These are phyloP conservation scores for Cinchona pubescens DNA, from an alignment of 257 asterid species.

Conservation along the genomic window DNA sequence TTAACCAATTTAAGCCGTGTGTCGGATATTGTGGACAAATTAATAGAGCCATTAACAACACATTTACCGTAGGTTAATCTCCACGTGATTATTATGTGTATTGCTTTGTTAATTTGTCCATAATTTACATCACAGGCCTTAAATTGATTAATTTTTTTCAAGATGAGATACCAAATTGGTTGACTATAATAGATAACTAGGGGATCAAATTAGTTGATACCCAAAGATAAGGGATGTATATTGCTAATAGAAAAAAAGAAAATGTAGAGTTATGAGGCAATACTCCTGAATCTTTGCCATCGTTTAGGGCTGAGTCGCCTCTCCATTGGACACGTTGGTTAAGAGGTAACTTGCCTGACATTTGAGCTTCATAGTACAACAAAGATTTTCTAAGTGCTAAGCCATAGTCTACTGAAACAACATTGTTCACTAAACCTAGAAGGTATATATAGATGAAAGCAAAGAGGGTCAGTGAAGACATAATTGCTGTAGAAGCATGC, in stretches of 20 bases:
- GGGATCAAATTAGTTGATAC: no score
- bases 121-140: no score
- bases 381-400: conserved; percentile 52
- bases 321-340: conserved; percentile 56
- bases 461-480: conserved; percentile 3
- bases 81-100: no score
- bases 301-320: conserved; percentile 54
- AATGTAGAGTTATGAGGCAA: not conserved
- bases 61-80: no score
- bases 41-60: no score
- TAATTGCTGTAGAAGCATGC: not conserved
- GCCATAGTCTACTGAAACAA: conserved; percentile 43
- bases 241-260: not conserved
- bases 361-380: conserved; percentile 67
- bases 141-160: no score
- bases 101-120: no score
- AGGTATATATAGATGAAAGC: conserved; percentile 21
- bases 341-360: conserved; percentile 58
- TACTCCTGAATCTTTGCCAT: conserved; percentile 50
- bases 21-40: no score
- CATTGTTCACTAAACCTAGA: conserved; percentile 25
- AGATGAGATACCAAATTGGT: no score
- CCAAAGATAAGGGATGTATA: no score
- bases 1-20: no score
- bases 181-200: no score